Base-by-base conservation (phyloP, 2,329 filamentous ascomycete species). In the Plectosphaerella plurivora region DNA sequence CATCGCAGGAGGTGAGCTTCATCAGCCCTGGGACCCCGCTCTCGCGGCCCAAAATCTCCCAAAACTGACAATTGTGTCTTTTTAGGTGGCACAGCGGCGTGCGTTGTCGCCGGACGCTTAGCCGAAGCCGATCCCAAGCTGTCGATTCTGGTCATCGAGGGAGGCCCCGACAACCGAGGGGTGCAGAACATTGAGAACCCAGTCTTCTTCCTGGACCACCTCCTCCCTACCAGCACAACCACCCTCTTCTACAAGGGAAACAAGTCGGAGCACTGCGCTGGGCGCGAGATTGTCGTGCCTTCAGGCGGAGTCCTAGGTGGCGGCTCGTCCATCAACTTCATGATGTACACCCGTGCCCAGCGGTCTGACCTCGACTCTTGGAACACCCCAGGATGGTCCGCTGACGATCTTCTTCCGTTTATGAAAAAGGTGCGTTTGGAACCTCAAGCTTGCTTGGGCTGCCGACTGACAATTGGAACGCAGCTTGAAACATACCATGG, bases 211-310 rank as follows among this genome's bases (percentile, higher is more conserved):
- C 64, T 78, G 20, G 65, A 67, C 44, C 54, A 87, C 89, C 67
- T 91, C 85, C 69, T 87, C 85, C 25, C 74, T 71, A 89, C 88
- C 84, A 76, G 89, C 60, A 91, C 75, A 76, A 74, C 72, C 1
- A 72, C 76, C 9, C 63, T 69, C 50, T 81, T 81, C 60, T 81
- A 79, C 64, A 70, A 77, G 55, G 69, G 70, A 3, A 75, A 74
- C 42, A 61, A 73, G 22, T 73, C 72, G 1, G 65, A 73, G 20
- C 63, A 76, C 39, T 68, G 81, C 5, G 72, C 68, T 44, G 69
- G 71, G 8, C 67, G 78, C 16, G 68, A 71, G 50, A 68, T 66
- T 4, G 64, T 71, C 14, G 65, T 73, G 1, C 68, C 68, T 0
- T 53, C 59, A 6, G 68, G 67, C n/a, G 76, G 77, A 15, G 73